A percentile compares a stretch with the other conserved stretches of the same genome.
Conservation (phyloP, 441 rosid genomes). For the Erodium moschatum region DNA sequence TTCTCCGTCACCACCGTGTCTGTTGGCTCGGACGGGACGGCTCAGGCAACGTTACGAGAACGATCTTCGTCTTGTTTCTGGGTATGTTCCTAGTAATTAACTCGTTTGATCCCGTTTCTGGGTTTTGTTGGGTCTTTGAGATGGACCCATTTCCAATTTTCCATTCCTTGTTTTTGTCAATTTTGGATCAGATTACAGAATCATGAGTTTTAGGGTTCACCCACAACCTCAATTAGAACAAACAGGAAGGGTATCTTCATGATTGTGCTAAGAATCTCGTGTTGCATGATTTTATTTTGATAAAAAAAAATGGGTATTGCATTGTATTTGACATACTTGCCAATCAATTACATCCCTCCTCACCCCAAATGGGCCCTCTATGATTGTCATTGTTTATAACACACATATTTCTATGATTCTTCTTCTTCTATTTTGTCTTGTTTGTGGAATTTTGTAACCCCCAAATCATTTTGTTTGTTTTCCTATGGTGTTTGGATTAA, state of each 20-base stretch:
- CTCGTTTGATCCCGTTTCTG: background rate
- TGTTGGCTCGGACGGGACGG: slow-evolving; percentile 55
- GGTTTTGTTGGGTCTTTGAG: background rate
- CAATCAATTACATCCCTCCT: background rate
- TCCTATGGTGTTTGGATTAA: background rate
- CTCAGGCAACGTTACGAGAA: slow-evolving; percentile 67
- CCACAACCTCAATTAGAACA: too few relatives aligned
- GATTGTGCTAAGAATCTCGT: background rate
- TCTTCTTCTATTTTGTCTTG: slow-evolving; percentile 5
- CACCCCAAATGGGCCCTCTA: background rate
- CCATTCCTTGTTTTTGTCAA: background rate
- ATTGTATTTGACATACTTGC: slow-evolving; percentile 3
- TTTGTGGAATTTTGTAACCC: slow-evolving; percentile 4
- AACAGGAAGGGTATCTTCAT: background rate
- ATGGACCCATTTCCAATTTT: background rate
- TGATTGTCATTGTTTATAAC: background rate
- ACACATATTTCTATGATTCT: background rate
- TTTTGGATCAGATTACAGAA: background rate
- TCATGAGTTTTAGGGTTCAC: too few relatives aligned
- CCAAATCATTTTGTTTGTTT: background rate
- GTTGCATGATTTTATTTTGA: background rate
- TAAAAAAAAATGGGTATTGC: background rate
- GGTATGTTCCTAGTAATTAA: slow-evolving; percentile 27
- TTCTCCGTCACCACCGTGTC: slow-evolving; percentile 1
- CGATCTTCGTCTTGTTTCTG: slow-evolving; percentile 69